Conservation (phyloP, 169 alveolate genomes). For the Miamiensis avidus region DNA sequence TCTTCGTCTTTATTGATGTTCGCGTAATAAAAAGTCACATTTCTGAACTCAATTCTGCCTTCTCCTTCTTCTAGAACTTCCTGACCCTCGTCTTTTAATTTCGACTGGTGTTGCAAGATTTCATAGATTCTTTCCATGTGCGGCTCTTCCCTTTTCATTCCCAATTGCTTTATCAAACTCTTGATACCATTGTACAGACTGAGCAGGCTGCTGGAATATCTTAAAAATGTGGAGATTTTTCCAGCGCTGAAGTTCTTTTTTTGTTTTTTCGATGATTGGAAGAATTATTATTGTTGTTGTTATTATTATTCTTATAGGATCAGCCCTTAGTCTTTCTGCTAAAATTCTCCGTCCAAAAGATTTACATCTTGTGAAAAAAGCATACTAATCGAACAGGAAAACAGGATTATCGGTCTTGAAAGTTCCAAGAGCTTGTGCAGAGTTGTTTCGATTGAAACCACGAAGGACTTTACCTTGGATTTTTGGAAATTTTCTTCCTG, state of each 20-base stretch:
- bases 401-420: background rate
- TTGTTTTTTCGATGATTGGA: background rate
- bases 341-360: background rate
- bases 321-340: background rate
- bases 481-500: background rate
- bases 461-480: background rate
- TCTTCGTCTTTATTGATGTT: background rate
- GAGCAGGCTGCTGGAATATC: background rate
- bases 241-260: background rate
- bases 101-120: background rate
- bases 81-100: background rate
- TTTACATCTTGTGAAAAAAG: background rate
- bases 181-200: background rate
- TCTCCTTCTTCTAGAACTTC: too few species aligned
- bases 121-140: background rate
- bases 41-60: background rate
- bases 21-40: background rate
- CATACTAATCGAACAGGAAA: background rate
- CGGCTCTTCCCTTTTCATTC: background rate
- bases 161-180: background rate
- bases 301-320: too few species aligned
- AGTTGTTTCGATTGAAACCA: background rate
- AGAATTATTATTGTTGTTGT: background rate
- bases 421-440: background rate
- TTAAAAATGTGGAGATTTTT: background rate